These are phyloP conservation scores for Ceratocystis papillata DNA, from an alignment of 2,329 filamentous ascomycete genomes.

Conservation along the genomic window DNA sequence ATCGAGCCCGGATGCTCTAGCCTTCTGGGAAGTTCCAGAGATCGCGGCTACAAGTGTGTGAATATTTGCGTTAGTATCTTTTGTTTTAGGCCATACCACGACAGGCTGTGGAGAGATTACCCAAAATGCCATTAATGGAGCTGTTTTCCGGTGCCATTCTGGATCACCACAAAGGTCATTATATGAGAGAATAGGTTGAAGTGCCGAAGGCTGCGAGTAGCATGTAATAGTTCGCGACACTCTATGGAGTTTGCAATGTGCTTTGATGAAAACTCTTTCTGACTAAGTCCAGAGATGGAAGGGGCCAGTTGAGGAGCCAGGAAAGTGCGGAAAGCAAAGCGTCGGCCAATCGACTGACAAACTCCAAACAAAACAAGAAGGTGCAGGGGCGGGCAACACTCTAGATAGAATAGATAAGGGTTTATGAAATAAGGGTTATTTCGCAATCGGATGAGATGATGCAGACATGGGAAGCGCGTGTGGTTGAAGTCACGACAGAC, in stretches of 20 bases:
- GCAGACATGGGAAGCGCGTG: too few species aligned
- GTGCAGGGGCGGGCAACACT: neutral
- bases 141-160: slow-evolving; percentile 31
- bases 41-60: slow-evolving; percentile 11
- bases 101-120: slow-evolving; percentile 28
- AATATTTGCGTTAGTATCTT: slow-evolving; percentile 26
- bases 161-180: neutral
- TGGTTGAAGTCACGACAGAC: neutral
- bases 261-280: neutral
- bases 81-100: slow-evolving; percentile 31
- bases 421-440: neutral
- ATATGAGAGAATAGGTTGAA: neutral
- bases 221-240: neutral
- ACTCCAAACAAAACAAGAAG: neutral
- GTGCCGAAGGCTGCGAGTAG: neutral
- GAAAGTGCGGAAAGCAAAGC: neutral
- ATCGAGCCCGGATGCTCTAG: slow-evolving; percentile 35
- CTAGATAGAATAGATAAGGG: neutral
- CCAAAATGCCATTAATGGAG: slow-evolving; percentile 32
- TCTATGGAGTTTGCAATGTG: neutral
- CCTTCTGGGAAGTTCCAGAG: slow-evolving; percentile 29
- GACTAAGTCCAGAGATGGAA: neutral
- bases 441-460: neutral
- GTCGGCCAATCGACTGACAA: neutral
- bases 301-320: neutral